Percentiles rank a stretch among this genome's conserved stretches.
Evolutionary conservation across 1,284 basidiomycete species (phyloP).

Genomic region (Heterobasidion occidentale): DNA sequence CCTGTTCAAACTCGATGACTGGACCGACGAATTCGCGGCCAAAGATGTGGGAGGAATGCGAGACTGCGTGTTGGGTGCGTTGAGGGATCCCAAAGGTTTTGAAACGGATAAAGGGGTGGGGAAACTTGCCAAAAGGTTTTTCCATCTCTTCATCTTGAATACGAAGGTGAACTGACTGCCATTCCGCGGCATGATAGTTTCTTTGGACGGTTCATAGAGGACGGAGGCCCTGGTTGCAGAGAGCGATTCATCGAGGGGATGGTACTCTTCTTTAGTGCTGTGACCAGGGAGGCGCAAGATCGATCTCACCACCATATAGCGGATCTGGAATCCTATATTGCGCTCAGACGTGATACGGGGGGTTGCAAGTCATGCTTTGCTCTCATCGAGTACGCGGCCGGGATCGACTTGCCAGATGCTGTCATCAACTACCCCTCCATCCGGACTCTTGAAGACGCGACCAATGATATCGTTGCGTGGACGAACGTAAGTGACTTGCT

Average conservation of each 20-base stretch:
- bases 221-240: neutral
- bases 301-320: slow-evolving; percentile 23
- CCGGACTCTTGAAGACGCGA: slow-evolving; percentile 24
- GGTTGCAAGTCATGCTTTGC: slow-evolving; percentile 32
- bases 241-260: slow-evolving; percentile 29
- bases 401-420: slow-evolving; percentile 30
- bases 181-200: neutral
- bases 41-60: slow-evolving; percentile 23
- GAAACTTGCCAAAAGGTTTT: slow-evolving; percentile 6
- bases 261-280: slow-evolving; percentile 29
- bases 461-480: slow-evolving; percentile 35
- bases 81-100: slow-evolving; percentile 26
- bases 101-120: slow-evolving; percentile 14
- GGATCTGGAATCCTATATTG: slow-evolving; percentile 30
- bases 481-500: slow-evolving; percentile 25
- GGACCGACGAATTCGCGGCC: slow-evolving; percentile 28
- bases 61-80: slow-evolving; percentile 28
- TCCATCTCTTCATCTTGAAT: neutral
- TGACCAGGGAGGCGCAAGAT: slow-evolving; percentile 25
- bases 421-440: slow-evolving; percentile 31
- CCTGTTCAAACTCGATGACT: slow-evolving; percentile 30
- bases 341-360: slow-evolving; percentile 22
- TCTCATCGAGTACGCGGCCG: slow-evolving; percentile 31
- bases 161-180: neutral
- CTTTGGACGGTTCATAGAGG: neutral